Evolutionary conservation across 2,329 filamentous ascomycete genomes (phyloP).

Genomic region (Xylaria sp.): DNA sequence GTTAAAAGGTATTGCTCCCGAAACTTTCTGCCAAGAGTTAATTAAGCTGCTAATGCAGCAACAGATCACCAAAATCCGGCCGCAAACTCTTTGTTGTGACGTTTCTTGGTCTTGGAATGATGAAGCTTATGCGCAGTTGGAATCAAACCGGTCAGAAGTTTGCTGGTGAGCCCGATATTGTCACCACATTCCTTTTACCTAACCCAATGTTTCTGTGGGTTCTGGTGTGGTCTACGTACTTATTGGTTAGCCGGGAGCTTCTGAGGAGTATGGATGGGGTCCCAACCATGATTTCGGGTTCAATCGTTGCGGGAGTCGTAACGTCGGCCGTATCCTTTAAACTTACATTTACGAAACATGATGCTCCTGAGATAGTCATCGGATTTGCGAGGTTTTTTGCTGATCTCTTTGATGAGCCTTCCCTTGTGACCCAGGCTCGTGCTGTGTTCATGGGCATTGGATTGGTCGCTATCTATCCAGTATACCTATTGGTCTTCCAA

Average conservation of each 20-base stretch:
- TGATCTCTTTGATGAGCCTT: constrained; percentile 55
- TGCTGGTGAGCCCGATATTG: constrained; percentile 88
- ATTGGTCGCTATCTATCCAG: constrained; percentile 53
- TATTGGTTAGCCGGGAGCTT: constrained; percentile 64
- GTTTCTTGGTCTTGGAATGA: constrained; percentile 65
- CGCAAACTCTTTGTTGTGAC: constrained; percentile 46
- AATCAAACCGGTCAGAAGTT: constrained; percentile 98
- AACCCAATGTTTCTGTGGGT: constrained; percentile 78
- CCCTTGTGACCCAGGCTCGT: constrained; percentile 62
- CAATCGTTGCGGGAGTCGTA: constrained; percentile 57
- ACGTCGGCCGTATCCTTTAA: constrained; percentile 82
- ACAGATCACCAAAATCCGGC: constrained; percentile 44
- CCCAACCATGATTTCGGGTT: constrained; percentile 56
- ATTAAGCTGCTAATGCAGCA: constrained; percentile 23
- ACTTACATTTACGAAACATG: constrained; percentile 84
- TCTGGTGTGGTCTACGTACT: constrained; percentile 76
- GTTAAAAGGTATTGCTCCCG: constrained; percentile 54
- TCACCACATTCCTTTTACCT: constrained; percentile 73
- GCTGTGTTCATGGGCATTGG: constrained; percentile 63
- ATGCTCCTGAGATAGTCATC: constrained; percentile 83
- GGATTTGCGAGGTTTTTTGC: constrained; percentile 57
- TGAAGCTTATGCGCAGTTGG: constrained; percentile 81
- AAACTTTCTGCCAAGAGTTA: background rate
- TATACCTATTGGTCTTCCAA: constrained; percentile 53
- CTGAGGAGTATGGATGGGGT: constrained; percentile 57